These are phyloP conservation scores for Plicaturopsis crispa DNA, from an alignment of 768 basidiomycete species.

Conservation along the genomic window DNA sequence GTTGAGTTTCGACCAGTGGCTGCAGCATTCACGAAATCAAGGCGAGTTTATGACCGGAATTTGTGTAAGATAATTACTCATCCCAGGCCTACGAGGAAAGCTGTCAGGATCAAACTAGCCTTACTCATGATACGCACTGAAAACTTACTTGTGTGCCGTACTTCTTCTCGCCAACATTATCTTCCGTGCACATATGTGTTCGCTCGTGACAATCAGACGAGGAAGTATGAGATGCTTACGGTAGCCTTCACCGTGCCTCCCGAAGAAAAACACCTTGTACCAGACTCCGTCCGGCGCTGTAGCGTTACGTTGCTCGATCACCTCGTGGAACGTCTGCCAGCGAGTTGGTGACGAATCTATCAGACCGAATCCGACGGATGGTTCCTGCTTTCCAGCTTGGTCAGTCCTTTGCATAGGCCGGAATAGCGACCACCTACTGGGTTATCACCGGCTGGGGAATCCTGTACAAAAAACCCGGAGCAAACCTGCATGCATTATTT, in stretches of 20 bases:
- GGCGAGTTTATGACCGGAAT: background rate
- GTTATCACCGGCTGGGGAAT: too few species aligned
- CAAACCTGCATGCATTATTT: too few species aligned
- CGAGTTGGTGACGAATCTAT: slow-evolving; percentile 38
- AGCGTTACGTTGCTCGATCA: slow-evolving; percentile 41
- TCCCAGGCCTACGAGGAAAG: slow-evolving; percentile 41
- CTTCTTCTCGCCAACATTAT: slow-evolving; percentile 57
- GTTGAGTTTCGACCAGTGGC: slow-evolving; percentile 55
- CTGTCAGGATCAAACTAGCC: background rate
- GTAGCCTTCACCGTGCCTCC: slow-evolving; percentile 67
- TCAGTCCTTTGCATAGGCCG: too few species aligned
- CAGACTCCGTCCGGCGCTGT: slow-evolving; percentile 25
- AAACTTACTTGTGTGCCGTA: slow-evolving; percentile 39
- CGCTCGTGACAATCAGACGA: slow-evolving; percentile 1
- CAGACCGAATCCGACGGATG: too few species aligned
- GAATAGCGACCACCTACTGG: too few species aligned
- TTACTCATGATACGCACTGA: background rate
- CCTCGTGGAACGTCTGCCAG: slow-evolving; percentile 38
- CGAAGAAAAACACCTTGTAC: slow-evolving; percentile 62
- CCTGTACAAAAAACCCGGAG: too few species aligned
- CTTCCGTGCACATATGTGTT: slow-evolving; percentile 22
- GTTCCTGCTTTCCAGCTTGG: too few species aligned
- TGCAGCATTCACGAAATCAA: slow-evolving; percentile 15
- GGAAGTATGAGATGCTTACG: slow-evolving; percentile 40
- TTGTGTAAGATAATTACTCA: slow-evolving; percentile 27